Conservation (phyloP, 495 filamentous ascomycete species). For the Aspergillus haitiensis region DNA sequence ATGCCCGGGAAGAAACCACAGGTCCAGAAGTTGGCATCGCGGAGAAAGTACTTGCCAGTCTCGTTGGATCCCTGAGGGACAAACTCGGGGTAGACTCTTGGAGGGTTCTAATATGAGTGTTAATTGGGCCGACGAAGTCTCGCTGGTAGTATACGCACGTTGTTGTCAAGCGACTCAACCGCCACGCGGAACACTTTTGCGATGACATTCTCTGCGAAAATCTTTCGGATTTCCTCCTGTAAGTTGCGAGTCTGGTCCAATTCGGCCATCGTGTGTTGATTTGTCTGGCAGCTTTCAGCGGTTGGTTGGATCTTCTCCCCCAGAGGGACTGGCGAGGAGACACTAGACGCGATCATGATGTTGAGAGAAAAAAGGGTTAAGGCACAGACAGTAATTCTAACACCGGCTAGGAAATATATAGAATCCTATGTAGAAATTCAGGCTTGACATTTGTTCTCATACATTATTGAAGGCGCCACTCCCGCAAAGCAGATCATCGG, state of each 20-base stretch:
- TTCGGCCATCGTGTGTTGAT: too few species aligned
- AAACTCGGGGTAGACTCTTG: constrained; percentile 11
- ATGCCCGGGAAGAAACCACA: constrained; percentile 22
- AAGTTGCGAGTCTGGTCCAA: not conserved
- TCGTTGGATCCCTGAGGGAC: constrained; percentile 5
- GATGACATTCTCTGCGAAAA: constrained; percentile 12
- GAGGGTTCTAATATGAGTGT: constrained; percentile 4
- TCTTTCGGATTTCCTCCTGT: not conserved
- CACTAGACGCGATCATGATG: too few species aligned
- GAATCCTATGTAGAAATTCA: too few species aligned
- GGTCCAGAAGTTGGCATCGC: constrained; percentile 17
- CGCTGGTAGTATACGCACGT: not conserved
- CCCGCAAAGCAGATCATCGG: too few species aligned
- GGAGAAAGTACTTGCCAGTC: constrained; percentile 7
- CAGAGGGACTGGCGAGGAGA: too few species aligned
- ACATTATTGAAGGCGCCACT: too few species aligned
- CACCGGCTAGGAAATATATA: too few species aligned
- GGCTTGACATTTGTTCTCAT: too few species aligned
- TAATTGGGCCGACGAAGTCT: not conserved
- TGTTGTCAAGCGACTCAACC: constrained; percentile 4
- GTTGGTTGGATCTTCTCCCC: too few species aligned
- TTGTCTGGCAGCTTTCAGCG: too few species aligned
- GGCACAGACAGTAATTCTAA: too few species aligned
- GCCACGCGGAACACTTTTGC: constrained; percentile 10
- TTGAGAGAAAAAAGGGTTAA: too few species aligned